Percentiles rank a stretch among this genome's conserved stretches.
Conservation (phyloP, 345 rosid species). For the Salix suchowensis region DNA sequence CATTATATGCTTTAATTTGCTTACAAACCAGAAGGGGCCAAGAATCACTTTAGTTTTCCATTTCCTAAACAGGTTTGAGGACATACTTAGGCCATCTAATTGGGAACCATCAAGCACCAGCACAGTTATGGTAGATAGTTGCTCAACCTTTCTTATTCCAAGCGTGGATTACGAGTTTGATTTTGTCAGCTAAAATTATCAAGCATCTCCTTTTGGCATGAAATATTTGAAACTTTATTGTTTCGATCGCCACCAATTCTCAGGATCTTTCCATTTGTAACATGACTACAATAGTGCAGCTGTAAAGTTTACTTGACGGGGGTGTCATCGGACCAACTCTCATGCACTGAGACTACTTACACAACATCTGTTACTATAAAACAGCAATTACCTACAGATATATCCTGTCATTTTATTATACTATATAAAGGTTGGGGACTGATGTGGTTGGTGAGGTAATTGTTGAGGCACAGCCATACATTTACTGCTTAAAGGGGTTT, state of each 20-base stretch:
- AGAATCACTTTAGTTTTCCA: background rate
- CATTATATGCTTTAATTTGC: background rate
- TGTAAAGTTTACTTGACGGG: background rate
- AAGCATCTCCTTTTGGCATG: background rate
- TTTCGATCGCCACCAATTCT: background rate
- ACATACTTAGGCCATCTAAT: background rate
- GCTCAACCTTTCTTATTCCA: background rate
- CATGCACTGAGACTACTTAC: background rate
- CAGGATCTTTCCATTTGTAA: background rate
- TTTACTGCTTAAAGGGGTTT: background rate
- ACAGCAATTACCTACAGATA: too few species aligned
- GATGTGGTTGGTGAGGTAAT: background rate
- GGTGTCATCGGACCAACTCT: background rate
- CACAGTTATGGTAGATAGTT: background rate
- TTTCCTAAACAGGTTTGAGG: background rate
- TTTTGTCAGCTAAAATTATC: background rate
- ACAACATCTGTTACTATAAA: background rate
- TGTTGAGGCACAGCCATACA: background rate
- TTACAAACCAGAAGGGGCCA: background rate
- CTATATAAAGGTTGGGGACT: background rate
- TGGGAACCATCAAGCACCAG: background rate
- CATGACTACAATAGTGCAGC: background rate
- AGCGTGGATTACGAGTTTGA: background rate
- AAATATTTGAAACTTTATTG: background rate
- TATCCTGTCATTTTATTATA: background rate